phyloP scores from a whole-genome alignment of 2,329 filamentous ascomycete species.

The Aspergillus ustus region DNA sequence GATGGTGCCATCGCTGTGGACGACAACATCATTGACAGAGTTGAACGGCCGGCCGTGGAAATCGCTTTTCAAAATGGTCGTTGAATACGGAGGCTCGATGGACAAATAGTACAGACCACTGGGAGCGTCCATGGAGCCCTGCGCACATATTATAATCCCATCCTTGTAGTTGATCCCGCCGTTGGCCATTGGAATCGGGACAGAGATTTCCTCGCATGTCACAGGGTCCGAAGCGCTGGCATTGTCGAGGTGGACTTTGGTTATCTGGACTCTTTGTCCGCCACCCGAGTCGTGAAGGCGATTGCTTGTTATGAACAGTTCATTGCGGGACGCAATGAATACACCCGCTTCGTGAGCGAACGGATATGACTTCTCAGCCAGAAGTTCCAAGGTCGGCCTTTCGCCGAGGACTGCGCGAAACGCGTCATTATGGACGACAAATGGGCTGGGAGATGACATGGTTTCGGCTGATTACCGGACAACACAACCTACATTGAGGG shows the following conservation, averaged over 20 bases:
- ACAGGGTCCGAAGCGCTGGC: neutral
- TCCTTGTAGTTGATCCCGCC: slow-evolving; percentile 55
- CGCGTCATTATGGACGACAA: slow-evolving; percentile 3
- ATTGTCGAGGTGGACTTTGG: slow-evolving; percentile 19
- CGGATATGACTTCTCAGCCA: slow-evolving; percentile 46
- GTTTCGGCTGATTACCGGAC: neutral
- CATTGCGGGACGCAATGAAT: slow-evolving; percentile 37
- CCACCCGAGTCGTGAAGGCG: slow-evolving; percentile 25
- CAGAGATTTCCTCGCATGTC: slow-evolving; percentile 31
- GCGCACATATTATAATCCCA: slow-evolving; percentile 49
- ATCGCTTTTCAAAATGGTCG: slow-evolving; percentile 33
- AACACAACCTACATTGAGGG: neutral
- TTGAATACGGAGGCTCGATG: slow-evolving; percentile 24
- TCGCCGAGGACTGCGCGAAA: slow-evolving; percentile 42
- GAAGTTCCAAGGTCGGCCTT: slow-evolving; percentile 39
- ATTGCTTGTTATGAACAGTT: slow-evolving; percentile 46
- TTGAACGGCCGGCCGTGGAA: slow-evolving; percentile 45
- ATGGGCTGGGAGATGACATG: slow-evolving; percentile 5
- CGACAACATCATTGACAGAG: slow-evolving; percentile 45
- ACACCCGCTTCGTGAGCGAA: slow-evolving; percentile 57
- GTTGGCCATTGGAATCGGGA: slow-evolving; percentile 51
- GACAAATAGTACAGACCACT: slow-evolving; percentile 26
- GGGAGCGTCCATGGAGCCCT: slow-evolving; percentile 34
- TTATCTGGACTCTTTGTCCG: slow-evolving; percentile 30
- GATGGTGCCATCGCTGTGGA: slow-evolving; percentile 39